Base-by-base conservation (phyloP, 2,329 filamentous ascomycete species). In the Botrytis fragariae region DNA sequence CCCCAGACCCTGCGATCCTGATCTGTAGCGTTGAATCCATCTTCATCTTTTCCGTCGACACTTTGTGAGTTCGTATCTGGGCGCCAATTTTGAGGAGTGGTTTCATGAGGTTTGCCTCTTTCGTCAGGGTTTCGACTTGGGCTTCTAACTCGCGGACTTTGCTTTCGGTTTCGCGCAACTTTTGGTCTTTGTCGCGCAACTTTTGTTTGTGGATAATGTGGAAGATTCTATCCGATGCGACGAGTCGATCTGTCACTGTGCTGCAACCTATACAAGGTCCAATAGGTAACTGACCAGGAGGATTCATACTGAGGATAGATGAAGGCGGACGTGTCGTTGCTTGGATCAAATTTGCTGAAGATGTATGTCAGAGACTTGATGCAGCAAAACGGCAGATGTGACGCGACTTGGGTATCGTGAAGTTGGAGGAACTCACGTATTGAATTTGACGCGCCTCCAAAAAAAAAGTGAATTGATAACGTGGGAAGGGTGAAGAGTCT, bases 41-140 rank as follows among this genome's bases (percentile, higher is more conserved):
- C 65, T 68, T 68, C 12, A 37, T 57, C 65, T 68, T 68, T n/a
- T 68, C 65, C 18, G 65, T 68, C 18, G 65, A 68, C 3, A 68
- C 16, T 25, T 68, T 68, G 12, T 68, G 65, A 57, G 65, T 57
- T 42, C 65, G 48, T 20, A 57, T 32, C 35, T 68, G 65, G 16
- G 48, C 48, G 6, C 65, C 65, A 8, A 68, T 68, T 16, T 68
- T 57, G 35, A 68, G 25, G 16, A 68, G 57, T 32, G 65, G 65
- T 12, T 68, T 68, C 35, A 68, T 42, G 25, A 68, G 65, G 39
- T 12, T 68, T 42, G 48, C 65, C 39, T 68, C 65, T 68, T 42
- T 29, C n/a, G 37, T 68, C 48, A 68, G 29, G 12, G 16, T 3
- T 32, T 68, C 48, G 6, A 68, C 48, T 16, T 57, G 65, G 4